Evolutionary conservation across 495 filamentous ascomycete species (phyloP).

Genomic region (Aspergillus leporis): DNA sequence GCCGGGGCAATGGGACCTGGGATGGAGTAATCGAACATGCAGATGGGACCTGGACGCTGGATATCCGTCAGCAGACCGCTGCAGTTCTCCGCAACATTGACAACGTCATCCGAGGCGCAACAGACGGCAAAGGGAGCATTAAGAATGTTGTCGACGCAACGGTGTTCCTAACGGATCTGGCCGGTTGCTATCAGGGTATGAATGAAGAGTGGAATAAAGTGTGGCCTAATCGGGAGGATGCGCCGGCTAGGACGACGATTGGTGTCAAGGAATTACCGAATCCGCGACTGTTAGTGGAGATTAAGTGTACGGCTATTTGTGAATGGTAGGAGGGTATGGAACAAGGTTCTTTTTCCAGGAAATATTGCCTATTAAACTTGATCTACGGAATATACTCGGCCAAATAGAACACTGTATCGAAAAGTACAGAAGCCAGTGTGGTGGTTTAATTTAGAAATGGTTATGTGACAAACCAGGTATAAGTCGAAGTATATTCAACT

Average conservation of each 20-base stretch:
- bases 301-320: conserved; percentile 31
- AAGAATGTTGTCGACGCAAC: conserved; percentile 34
- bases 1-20: conserved; percentile 25
- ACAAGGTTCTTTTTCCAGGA: too few relatives aligned
- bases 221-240: conserved; percentile 30
- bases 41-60: conserved; percentile 27
- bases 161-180: conserved; percentile 33
- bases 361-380: too few relatives aligned
- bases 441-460: too few relatives aligned
- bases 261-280: conserved; percentile 37
- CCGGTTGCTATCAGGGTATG: conserved; percentile 33
- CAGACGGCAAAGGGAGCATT: conserved; percentile 28
- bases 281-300: conserved; percentile 35
- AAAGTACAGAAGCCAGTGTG: too few relatives aligned
- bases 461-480: too few relatives aligned
- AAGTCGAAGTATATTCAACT: too few relatives aligned
- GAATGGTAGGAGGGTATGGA: not conserved
- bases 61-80: conserved; percentile 35
- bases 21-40: conserved; percentile 27
- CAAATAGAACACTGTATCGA: too few relatives aligned
- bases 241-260: conserved; percentile 35
- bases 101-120: conserved; percentile 31
- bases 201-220: conserved; percentile 39
- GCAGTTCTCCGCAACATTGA: conserved; percentile 34
- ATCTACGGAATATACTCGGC: too few relatives aligned